These are phyloP conservation scores for Digitaria exilis DNA, from an alignment of 202 grass and related monocot species.

Conservation along the genomic window DNA sequence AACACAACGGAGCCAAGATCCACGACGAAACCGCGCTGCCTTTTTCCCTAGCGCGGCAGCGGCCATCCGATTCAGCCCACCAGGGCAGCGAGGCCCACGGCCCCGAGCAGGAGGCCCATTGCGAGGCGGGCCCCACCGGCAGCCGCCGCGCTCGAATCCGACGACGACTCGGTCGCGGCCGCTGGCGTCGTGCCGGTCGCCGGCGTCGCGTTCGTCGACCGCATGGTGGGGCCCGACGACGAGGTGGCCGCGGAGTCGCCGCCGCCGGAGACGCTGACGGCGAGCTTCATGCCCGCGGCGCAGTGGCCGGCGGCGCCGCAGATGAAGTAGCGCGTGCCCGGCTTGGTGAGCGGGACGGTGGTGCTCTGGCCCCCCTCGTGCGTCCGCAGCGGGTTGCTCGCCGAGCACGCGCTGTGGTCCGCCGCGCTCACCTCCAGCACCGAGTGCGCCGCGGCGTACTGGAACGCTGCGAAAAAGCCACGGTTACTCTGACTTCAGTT, in stretches of 20 bases:
- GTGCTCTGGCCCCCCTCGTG: slow-evolving; percentile 71
- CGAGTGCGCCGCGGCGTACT: slow-evolving; percentile 51
- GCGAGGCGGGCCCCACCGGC: background rate
- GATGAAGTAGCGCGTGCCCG: slow-evolving; percentile 83
- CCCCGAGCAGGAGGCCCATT: slow-evolving; percentile 26
- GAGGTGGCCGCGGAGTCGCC: slow-evolving; percentile 10
- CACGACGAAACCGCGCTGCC: slow-evolving; percentile 42
- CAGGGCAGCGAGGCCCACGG: slow-evolving; percentile 27
- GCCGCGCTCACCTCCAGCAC: slow-evolving; percentile 58
- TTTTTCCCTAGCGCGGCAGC: slow-evolving; percentile 57
- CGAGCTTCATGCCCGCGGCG: slow-evolving; percentile 73
- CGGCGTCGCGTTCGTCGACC: slow-evolving; percentile 24
- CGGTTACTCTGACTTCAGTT: too few relatives aligned
- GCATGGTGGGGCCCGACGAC: slow-evolving; percentile 9
- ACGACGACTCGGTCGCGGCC: background rate
- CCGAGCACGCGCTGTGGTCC: slow-evolving; percentile 60
- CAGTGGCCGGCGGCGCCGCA: slow-evolving; percentile 64
- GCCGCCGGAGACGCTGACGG: slow-evolving; percentile 41
- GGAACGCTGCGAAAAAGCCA: slow-evolving; percentile 50
- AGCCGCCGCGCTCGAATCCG: slow-evolving; percentile 1
- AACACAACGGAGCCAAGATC: background rate
- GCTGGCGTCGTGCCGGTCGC: background rate
- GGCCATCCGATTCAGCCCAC: slow-evolving; percentile 53
- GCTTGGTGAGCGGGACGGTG: slow-evolving; percentile 59
- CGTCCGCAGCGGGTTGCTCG: slow-evolving; percentile 52